Conservation (phyloP, 75 land plant species). For the Pinus albicaulis region DNA sequence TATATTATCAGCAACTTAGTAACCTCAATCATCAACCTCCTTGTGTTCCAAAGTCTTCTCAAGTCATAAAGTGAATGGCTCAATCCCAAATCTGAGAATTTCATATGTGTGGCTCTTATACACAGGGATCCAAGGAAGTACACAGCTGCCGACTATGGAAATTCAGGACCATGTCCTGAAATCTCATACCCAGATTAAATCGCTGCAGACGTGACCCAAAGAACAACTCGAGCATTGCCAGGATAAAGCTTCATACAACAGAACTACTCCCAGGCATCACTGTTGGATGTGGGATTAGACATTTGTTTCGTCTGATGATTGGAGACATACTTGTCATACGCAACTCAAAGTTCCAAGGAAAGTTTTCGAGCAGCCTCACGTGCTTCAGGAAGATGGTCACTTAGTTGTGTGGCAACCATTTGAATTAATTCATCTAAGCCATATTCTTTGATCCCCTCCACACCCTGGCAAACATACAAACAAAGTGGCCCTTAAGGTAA, state of each 20-base stretch:
- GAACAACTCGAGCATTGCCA: conserved; percentile 58
- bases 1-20: no score
- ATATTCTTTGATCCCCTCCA: conserved; percentile 73
- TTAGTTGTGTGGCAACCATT: conserved; percentile 81
- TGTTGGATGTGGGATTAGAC: conserved; percentile 5
- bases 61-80: no score
- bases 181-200: neutral
- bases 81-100: no score
- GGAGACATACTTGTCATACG: conserved; percentile 39
- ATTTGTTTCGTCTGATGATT: conserved; percentile 3
- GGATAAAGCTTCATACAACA: conserved; percentile 62
- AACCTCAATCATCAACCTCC: no score
- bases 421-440: conserved; percentile 80
- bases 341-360: conserved; percentile 60
- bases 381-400: conserved; percentile 94
- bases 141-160: no score
- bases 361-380: conserved; percentile 92
- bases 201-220: conserved; percentile 49
- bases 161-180: no score
- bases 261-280: conserved; percentile 59
- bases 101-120: no score
- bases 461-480: conserved; percentile 48
- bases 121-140: no score
- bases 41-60: no score
- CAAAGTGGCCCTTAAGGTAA: neutral